phyloP scores from a whole-genome alignment of 2,329 filamentous ascomycete genomes.

The Aspergillus alliaceus region DNA sequence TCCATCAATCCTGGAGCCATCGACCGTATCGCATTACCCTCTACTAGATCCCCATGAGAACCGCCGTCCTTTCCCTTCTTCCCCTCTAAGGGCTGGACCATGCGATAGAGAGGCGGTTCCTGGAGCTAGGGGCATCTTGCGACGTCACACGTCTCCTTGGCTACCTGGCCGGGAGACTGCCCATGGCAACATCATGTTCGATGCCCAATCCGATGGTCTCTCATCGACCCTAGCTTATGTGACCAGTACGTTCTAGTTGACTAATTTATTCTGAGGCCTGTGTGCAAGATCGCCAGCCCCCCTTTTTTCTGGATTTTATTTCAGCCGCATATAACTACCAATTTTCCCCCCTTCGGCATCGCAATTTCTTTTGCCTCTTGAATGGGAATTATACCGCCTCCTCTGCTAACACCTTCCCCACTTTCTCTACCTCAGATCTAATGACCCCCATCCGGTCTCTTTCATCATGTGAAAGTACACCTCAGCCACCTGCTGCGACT shows the following conservation, averaged over 20 bases:
- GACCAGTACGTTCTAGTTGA: conserved; percentile 33
- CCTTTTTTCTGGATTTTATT: conserved; percentile 1
- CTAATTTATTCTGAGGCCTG: not conserved
- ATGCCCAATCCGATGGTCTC: conserved; percentile 38
- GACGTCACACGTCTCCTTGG: conserved; percentile 33
- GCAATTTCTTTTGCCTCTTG: conserved; percentile 3
- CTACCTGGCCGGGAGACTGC: conserved; percentile 31
- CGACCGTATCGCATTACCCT: conserved; percentile 14
- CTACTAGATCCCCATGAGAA: conserved; percentile 18
- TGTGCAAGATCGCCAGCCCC: not conserved
- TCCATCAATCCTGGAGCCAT: conserved; percentile 19
- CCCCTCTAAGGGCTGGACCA: conserved; percentile 32
- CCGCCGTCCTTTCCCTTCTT: conserved; percentile 16
- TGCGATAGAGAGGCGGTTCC: conserved; percentile 39
- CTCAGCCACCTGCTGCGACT: conserved; percentile 23
- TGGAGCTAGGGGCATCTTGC: conserved; percentile 37
- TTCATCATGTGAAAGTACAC: conserved; percentile 36
- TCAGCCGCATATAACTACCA: not conserved
- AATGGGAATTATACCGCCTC: conserved; percentile 1
- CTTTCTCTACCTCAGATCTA: conserved; percentile 17
- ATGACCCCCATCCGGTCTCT: conserved; percentile 28
- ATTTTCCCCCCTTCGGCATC: not conserved
- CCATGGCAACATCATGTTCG: conserved; percentile 45
- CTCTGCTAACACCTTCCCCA: conserved; percentile 5
- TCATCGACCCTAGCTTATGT: conserved; percentile 34